phyloP scores from a whole-genome alignment of 768 basidiomycete genomes.

The Suillus alpinus region DNA sequence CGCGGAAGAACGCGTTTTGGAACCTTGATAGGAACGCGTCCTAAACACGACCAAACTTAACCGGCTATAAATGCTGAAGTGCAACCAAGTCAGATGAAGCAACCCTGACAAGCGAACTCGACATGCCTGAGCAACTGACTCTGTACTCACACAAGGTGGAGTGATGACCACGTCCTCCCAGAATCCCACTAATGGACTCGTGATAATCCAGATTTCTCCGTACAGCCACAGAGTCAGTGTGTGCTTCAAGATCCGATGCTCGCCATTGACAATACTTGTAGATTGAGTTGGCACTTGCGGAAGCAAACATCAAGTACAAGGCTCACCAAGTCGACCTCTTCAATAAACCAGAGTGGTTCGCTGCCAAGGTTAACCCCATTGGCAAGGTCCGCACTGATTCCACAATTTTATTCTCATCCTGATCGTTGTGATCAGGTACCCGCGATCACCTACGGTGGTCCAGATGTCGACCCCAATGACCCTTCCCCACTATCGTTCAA shows the following conservation, averaged over 20 bases:
- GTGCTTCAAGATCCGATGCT: background rate
- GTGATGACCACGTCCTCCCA: background rate
- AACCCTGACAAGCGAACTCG: background rate
- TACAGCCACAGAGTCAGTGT: slow-evolving; percentile 49
- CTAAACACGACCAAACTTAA: background rate
- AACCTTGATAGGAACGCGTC: background rate
- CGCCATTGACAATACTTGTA: slow-evolving; percentile 16
- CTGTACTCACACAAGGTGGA: background rate
- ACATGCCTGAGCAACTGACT: background rate
- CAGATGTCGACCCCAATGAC: slow-evolving; percentile 46
- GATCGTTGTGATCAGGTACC: slow-evolving; percentile 40
- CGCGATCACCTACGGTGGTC: slow-evolving; percentile 59
- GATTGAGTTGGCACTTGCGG: slow-evolving; percentile 58
- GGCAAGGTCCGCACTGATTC: slow-evolving; percentile 48
- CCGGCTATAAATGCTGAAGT: background rate
- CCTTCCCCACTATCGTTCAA: slow-evolving; percentile 60
- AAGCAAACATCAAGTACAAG: slow-evolving; percentile 47
- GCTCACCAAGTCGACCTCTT: slow-evolving; percentile 53
- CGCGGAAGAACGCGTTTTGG: background rate
- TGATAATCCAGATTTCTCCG: slow-evolving; percentile 44
- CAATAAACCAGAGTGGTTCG: slow-evolving; percentile 70
- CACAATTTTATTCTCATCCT: background rate
- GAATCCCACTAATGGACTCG: background rate
- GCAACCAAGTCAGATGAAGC: background rate
- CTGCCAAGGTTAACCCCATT: slow-evolving; percentile 56